Conservation (phyloP, 345 rosid genomes). For the Brassica nigra region DNA sequence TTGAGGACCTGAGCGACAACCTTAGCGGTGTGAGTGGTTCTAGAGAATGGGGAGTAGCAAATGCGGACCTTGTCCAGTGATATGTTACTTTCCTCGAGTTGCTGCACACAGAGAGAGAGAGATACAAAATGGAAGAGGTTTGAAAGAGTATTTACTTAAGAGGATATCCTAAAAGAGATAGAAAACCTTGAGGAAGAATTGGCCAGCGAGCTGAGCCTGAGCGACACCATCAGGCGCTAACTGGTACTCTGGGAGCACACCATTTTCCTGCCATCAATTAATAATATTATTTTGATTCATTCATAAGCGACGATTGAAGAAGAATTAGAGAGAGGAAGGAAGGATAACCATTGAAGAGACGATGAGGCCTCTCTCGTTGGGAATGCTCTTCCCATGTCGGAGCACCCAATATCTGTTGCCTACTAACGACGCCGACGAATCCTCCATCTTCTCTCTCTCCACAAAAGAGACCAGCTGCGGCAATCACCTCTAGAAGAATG, state of each 20-base stretch:
- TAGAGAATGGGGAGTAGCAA: conserved; percentile 88
- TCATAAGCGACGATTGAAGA: neutral
- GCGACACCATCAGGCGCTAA: conserved; percentile 70
- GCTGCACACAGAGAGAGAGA: conserved; percentile 44
- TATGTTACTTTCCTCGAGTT: conserved; percentile 58
- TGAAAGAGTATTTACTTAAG: neutral
- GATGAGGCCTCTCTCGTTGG: conserved; percentile 82
- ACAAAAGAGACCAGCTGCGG: neutral
- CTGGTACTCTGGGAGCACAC: conserved; percentile 58
- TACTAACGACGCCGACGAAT: conserved; percentile 39
- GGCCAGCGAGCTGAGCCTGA: conserved; percentile 80
- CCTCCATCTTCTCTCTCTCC: conserved; percentile 43
- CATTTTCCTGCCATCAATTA: conserved; percentile 63
- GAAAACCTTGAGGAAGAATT: conserved; percentile 64
- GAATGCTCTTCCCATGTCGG: conserved; percentile 88
- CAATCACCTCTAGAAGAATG: neutral
- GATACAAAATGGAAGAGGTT: neutral
- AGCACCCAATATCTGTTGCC: conserved; percentile 74
- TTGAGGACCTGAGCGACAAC: conserved; percentile 67
- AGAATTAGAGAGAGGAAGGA: neutral
- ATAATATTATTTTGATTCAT: neutral
- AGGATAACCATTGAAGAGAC: conserved; percentile 70
- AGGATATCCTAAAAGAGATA: neutral
- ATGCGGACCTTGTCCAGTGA: conserved; percentile 67
- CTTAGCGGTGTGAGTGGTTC: conserved; percentile 83